Conservation (phyloP, 495 filamentous ascomycete genomes). For the Neurospora sp. region DNA sequence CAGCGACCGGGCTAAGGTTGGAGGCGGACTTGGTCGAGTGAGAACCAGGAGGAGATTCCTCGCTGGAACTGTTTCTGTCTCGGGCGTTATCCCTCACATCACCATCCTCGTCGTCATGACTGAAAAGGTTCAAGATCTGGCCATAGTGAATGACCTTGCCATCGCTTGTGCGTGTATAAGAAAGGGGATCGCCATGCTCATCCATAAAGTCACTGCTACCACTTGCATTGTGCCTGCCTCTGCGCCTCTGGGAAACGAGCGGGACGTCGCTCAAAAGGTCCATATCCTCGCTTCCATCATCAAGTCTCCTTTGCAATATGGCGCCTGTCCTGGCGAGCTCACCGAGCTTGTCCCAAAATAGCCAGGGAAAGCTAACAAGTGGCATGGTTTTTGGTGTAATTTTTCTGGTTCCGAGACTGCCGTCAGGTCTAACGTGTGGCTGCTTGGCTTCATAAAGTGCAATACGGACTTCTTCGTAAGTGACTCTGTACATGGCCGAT, state of each 20-base stretch:
- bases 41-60: neutral
- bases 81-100: neutral
- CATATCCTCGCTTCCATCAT: constrained; percentile 1
- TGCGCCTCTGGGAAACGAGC: neutral
- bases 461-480: constrained; percentile 54
- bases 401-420: constrained; percentile 22
- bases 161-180: constrained; percentile 13
- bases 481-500: constrained; percentile 80
- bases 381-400: constrained; percentile 49
- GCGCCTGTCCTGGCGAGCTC: constrained; percentile 43
- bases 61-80: neutral
- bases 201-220: neutral
- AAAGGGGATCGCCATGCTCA: neutral
- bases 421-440: constrained; percentile 24
- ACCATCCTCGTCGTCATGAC: constrained; percentile 15
- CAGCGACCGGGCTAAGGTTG: neutral
- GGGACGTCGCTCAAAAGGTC: neutral
- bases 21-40: neutral
- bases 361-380: constrained; percentile 89
- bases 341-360: constrained; percentile 66
- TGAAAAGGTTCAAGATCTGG: constrained; percentile 22
- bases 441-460: constrained; percentile 39
- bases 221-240: neutral
- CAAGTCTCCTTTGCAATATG: neutral
- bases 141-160: constrained; percentile 22